Conservation (phyloP, 1,139 yeast genomes). For the Taphrina populina region DNA sequence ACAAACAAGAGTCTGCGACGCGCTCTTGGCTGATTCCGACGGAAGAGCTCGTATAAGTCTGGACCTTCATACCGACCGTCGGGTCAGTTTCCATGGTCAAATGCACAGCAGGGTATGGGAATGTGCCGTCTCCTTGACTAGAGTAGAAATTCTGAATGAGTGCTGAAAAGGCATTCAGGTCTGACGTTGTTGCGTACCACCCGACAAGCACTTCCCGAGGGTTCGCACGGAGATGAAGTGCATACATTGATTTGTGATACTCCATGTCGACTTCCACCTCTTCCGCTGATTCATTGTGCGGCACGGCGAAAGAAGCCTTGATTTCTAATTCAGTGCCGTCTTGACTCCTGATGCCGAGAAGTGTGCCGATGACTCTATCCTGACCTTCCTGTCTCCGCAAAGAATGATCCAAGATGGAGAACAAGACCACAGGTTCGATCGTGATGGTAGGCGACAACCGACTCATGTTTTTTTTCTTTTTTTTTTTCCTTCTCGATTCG, state of each 20-base stretch:
- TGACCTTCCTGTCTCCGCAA: constrained; percentile 51
- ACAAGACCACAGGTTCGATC: constrained; percentile 47
- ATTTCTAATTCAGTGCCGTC: constrained; percentile 79
- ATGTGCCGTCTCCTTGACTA: constrained; percentile 42
- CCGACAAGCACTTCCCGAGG: constrained; percentile 81
- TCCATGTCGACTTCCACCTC: constrained; percentile 66
- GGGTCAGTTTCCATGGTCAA: constrained; percentile 56
- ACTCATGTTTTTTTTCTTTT: constrained; percentile 9
- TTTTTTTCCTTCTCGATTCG: not conserved
- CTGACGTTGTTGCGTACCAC: constrained; percentile 75
- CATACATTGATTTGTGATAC: constrained; percentile 68
- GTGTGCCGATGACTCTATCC: constrained; percentile 75
- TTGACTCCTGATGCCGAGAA: constrained; percentile 77
- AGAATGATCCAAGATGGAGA: constrained; percentile 65
- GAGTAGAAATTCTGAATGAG: constrained; percentile 81
- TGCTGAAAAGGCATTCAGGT: constrained; percentile 73
- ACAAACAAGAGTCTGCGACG: constrained; percentile 64
- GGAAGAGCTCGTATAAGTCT: constrained; percentile 73
- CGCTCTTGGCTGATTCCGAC: constrained; percentile 56
- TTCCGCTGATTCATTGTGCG: constrained; percentile 77
- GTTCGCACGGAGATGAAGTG: constrained; percentile 72
- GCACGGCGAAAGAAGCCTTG: constrained; percentile 77
- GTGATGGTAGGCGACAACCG: constrained; percentile 34
- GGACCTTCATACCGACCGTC: constrained; percentile 52
- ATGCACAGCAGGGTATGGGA: constrained; percentile 76